Base-by-base conservation (phyloP, 2,329 filamentous ascomycete species). In the Penicillium sp. region DNA sequence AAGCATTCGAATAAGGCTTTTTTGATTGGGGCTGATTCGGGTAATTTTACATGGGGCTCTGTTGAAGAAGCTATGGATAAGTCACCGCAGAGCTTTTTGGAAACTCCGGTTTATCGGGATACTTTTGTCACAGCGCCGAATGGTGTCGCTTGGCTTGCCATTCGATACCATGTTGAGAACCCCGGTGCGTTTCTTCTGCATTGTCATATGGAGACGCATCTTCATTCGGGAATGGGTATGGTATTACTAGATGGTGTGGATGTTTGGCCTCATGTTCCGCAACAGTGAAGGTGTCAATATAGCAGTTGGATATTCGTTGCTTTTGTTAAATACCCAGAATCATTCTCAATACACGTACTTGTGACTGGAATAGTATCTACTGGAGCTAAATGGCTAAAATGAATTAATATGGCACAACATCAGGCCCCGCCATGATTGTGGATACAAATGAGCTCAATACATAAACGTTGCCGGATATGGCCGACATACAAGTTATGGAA, bases 1-100 rank as follows among this genome's bases (percentile, higher is more conserved):
- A 83, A 83, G 69, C 81, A 85, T 64, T 75, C 77, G 36, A 79
- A 76, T 58, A 81, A 80, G 61, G 79, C 76, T 63, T 83, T 74
- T 54, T 64, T 75, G 28, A 72, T 84, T 20, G 81, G 80, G 1
- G 46, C 63, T 0, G 77, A 77, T 0, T 9, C 8, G 16, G 31
- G 31, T 1, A 46, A 56, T 1, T 85, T 78, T 54, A 72, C 64
- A 6, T 83, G 75, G 70, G 59, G 57, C 2, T 74, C 70, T 1
- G 75, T 82, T 0, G 76, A 71, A 0, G 77, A 81, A 42, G 80
- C 80, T 0, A 64, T 69, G 1, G 54, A 64, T 5, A 70, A 69
- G 4, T 63, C 68, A 0, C 78, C 79, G 0, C 59, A 69, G 5
- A 67, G 62, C 23, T 82, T 84, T 67, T 65, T 83, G 4, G 69